These are phyloP conservation scores for Aureobasidium sp. DNA, from an alignment of 2,329 filamentous ascomycete species.

Conservation along the genomic window DNA sequence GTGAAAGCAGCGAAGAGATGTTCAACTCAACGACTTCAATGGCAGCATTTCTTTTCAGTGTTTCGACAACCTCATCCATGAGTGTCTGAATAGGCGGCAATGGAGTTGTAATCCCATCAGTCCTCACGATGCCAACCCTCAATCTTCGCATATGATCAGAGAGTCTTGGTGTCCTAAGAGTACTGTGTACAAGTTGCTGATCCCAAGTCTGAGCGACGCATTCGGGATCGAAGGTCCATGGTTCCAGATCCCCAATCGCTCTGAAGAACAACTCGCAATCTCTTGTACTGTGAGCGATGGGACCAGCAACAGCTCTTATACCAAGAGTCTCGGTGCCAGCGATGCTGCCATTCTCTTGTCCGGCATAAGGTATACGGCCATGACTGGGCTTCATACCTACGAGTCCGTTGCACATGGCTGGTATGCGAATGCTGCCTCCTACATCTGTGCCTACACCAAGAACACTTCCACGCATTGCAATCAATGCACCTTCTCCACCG, in stretches of 20 bases:
- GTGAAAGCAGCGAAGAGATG: slow-evolving; percentile 45
- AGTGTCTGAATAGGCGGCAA: slow-evolving; percentile 45
- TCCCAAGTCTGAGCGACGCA: slow-evolving; percentile 36
- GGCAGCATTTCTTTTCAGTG: slow-evolving; percentile 26
- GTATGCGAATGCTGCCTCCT: slow-evolving; percentile 48
- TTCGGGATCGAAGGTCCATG: slow-evolving; percentile 45
- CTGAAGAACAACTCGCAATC: slow-evolving; percentile 50
- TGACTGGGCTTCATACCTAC: slow-evolving; percentile 43
- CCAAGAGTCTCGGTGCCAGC: slow-evolving; percentile 42
- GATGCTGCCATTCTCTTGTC: slow-evolving; percentile 43
- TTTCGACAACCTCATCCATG: slow-evolving; percentile 39
- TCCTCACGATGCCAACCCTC: slow-evolving; percentile 43
- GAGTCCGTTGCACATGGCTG: slow-evolving; percentile 44
- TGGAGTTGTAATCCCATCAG: slow-evolving; percentile 46
- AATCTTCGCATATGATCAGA: slow-evolving; percentile 20
- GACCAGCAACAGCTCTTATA: slow-evolving; percentile 40
- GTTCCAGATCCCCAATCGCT: slow-evolving; percentile 45
- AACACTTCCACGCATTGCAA: slow-evolving; percentile 43
- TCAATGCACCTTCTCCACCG: slow-evolving; percentile 47
- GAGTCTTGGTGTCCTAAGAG: not conserved
- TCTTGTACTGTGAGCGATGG: slow-evolving; percentile 41
- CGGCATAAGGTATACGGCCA: slow-evolving; percentile 46
- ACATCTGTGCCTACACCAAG: slow-evolving; percentile 50
- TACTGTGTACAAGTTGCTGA: slow-evolving; percentile 20
- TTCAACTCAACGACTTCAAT: slow-evolving; percentile 55